Conservation (phyloP, 2,329 filamentous ascomycete species). For the Alternaria conjuncta region DNA sequence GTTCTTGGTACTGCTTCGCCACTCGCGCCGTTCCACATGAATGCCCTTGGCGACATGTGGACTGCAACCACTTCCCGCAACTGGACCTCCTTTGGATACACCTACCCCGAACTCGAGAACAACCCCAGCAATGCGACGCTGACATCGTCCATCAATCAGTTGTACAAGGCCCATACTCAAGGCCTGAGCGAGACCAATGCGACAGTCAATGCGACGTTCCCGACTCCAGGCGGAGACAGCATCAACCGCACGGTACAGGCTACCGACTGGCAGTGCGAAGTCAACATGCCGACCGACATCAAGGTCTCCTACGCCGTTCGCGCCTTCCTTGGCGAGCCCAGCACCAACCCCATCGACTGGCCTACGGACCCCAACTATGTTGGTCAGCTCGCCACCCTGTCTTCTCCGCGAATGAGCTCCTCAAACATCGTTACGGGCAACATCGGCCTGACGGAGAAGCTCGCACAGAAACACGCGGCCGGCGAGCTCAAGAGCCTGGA, state of each 20-base stretch:
- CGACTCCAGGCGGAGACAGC: constrained; percentile 1
- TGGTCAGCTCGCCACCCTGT: constrained; percentile 49
- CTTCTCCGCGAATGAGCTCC: constrained; percentile 44
- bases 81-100: constrained; percentile 43
- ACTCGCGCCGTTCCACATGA: constrained; percentile 42
- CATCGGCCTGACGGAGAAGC: constrained; percentile 48
- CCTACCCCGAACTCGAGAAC: constrained; percentile 38
- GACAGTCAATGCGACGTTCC: constrained; percentile 21
- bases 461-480: constrained; percentile 33
- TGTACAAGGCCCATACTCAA: constrained; percentile 36
- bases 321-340: constrained; percentile 39
- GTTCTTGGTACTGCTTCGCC: constrained; percentile 28
- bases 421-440: constrained; percentile 50
- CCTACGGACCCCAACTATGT: constrained; percentile 50
- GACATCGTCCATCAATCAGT: constrained; percentile 32
- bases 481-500: constrained; percentile 36
- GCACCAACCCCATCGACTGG: constrained; percentile 38
- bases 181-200: constrained; percentile 32
- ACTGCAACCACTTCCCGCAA: constrained; percentile 33
- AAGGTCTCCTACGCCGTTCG: constrained; percentile 41
- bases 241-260: constrained; percentile 23
- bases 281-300: constrained; percentile 43
- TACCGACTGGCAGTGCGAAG: constrained; percentile 38
- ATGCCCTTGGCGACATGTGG: constrained; percentile 39
- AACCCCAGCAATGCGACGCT: constrained; percentile 37